Evolutionary conservation across 2,329 filamentous ascomycete genomes (phyloP).

Genomic region (Pezicula carpinea): DNA sequence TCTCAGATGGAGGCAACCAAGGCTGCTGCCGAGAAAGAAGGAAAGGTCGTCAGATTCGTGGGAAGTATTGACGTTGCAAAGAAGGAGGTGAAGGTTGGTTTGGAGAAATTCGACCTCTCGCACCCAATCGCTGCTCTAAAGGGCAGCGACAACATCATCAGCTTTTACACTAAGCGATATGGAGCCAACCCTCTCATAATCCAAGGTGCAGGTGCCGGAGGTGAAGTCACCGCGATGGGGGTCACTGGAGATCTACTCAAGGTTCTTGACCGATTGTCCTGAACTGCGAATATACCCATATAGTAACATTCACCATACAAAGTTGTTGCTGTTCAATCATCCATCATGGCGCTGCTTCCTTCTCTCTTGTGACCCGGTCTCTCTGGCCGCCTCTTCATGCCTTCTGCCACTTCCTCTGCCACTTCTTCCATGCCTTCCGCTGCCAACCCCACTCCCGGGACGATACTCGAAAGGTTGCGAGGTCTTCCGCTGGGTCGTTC

Average conservation of each 20-base stretch:
- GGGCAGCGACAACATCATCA: slow-evolving; percentile 98
- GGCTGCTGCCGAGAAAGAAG: slow-evolving; percentile 75
- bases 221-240: slow-evolving; percentile 96
- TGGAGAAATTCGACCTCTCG: slow-evolving; percentile 82
- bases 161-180: slow-evolving; percentile 96
- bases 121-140: slow-evolving; percentile 92
- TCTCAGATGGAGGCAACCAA: slow-evolving; percentile 86
- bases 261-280: slow-evolving; percentile 59
- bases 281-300: slow-evolving; percentile 6
- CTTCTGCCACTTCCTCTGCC: slow-evolving; percentile 26
- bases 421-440: slow-evolving; percentile 25
- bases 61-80: slow-evolving; percentile 84
- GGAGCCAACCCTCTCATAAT: slow-evolving; percentile 87
- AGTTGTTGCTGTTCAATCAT: slow-evolving; percentile 15
- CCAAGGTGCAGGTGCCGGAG: slow-evolving; percentile 90
- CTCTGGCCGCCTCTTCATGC: slow-evolving; percentile 17
- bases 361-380: slow-evolving; percentile 12
- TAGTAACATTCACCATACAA: slow-evolving; percentile 4
- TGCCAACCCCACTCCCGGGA: slow-evolving; percentile 10
- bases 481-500: slow-evolving; percentile 48
- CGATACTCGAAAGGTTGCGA: slow-evolving; percentile 21
- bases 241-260: slow-evolving; percentile 92
- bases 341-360: slow-evolving; percentile 12
- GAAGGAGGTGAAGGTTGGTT: slow-evolving; percentile 81
- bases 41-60: slow-evolving; percentile 91